Conservation (phyloP, 805 yeast species). For the Wickerhamiella slavikovae region DNA sequence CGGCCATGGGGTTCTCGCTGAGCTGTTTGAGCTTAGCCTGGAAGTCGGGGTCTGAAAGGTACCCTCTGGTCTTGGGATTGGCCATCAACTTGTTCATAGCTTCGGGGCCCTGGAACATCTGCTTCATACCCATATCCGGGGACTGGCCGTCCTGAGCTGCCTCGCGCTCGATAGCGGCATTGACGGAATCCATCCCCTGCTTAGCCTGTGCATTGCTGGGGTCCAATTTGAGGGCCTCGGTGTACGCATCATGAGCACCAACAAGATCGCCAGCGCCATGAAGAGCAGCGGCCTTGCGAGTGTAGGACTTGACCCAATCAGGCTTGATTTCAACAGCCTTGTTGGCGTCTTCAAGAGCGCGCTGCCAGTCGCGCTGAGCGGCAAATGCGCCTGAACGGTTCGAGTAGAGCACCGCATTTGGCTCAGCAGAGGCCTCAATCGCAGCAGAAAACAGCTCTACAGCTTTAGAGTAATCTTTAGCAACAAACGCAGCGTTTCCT, state of each 20-base stretch:
- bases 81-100: constrained; percentile 50
- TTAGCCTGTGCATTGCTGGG: constrained; percentile 68
- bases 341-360: constrained; percentile 72
- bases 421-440: constrained; percentile 56
- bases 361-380: constrained; percentile 46
- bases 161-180: constrained; percentile 33
- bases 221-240: constrained; percentile 66
- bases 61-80: constrained; percentile 73
- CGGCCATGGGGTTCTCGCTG: constrained; percentile 53
- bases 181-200: constrained; percentile 56
- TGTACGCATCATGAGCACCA: constrained; percentile 49
- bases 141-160: constrained; percentile 22
- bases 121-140: constrained; percentile 59
- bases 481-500: constrained; percentile 84
- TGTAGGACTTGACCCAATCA: constrained; percentile 88
- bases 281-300: constrained; percentile 82
- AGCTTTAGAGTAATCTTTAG: constrained; percentile 67
- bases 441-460: constrained; percentile 69
- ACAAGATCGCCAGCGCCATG: constrained; percentile 69
- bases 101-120: constrained; percentile 63
- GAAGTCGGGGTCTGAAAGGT: constrained; percentile 73
- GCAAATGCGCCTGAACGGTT: constrained; percentile 88
- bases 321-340: constrained; percentile 65
- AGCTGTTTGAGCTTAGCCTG: constrained; percentile 37
- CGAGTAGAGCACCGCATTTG: constrained; percentile 83